Evolutionary conservation across 2,329 filamentous ascomycete species (phyloP).

Genomic region (Fusarium staphyleae): DNA sequence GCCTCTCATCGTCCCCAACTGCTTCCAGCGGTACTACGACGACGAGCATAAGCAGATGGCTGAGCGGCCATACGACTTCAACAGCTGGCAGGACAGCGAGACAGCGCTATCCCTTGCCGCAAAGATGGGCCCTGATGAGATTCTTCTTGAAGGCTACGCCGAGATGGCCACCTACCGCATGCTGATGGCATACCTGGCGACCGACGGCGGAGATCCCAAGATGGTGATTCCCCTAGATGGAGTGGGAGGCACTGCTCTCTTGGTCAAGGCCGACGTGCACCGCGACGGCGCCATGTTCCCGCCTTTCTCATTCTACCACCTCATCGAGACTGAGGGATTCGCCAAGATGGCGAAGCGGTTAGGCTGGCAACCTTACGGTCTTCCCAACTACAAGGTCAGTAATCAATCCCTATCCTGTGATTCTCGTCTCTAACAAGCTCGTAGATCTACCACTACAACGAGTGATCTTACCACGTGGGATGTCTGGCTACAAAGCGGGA

Average conservation of each 20-base stretch:
- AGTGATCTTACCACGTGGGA: slow-evolving; percentile 58
- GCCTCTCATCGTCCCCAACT: slow-evolving; percentile 93
- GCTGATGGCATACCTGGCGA: slow-evolving; percentile 85
- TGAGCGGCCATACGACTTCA: slow-evolving; percentile 92
- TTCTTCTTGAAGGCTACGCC: slow-evolving; percentile 89
- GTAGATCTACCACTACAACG: slow-evolving; percentile 89
- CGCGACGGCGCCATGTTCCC: slow-evolving; percentile 99
- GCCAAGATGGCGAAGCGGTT: slow-evolving; percentile 94
- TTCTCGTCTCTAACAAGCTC: slow-evolving; percentile 19
- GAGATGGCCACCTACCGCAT: slow-evolving; percentile 92
- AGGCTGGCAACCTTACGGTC: slow-evolving; percentile 84
- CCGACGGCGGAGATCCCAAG: slow-evolving; percentile 62
- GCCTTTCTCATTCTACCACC: slow-evolving; percentile 91
- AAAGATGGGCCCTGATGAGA: slow-evolving; percentile 89
- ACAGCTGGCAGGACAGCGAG: slow-evolving; percentile 93
- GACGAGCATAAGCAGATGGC: slow-evolving; percentile 71
- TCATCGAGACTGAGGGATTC: slow-evolving; percentile 98
- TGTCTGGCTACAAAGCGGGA: slow-evolving; percentile 9
- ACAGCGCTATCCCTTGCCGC: slow-evolving; percentile 76
- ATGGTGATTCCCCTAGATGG: slow-evolving; percentile 82
- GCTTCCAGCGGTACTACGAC: slow-evolving; percentile 86
- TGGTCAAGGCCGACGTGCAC: slow-evolving; percentile 97
- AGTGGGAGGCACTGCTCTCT: slow-evolving; percentile 87
- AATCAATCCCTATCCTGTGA: neutral
- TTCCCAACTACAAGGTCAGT: slow-evolving; percentile 95